Evolutionary conservation across 164 flowering plant genomes (phyloP).

Genomic region (Euptelea pleiosperma): DNA sequence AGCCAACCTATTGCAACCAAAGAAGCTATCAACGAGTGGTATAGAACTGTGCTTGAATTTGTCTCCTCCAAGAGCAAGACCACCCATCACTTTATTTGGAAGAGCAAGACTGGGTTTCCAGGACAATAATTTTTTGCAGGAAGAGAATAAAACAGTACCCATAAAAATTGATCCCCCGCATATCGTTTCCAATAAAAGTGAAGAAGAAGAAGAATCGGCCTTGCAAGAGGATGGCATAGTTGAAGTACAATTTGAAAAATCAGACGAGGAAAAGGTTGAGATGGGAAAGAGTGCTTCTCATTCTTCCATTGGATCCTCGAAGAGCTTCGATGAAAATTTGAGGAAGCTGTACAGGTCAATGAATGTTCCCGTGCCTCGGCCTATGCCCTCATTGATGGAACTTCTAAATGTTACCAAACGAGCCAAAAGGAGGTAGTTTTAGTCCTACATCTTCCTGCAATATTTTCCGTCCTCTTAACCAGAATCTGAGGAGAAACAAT

Average conservation of each 20-base stretch:
- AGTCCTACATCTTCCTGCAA: background rate
- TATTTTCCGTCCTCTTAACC: background rate
- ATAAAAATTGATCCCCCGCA: background rate
- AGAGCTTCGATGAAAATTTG: slow-evolving; percentile 35
- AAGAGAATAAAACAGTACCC: slow-evolving; percentile 14
- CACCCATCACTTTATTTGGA: slow-evolving; percentile 70
- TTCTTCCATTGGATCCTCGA: slow-evolving; percentile 29
- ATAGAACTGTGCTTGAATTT: slow-evolving; percentile 24
- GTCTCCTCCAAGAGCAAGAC: slow-evolving; percentile 44
- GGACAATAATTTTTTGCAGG: slow-evolving; percentile 19
- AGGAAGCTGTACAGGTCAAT: slow-evolving; percentile 69
- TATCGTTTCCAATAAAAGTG: background rate
- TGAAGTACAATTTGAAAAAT: slow-evolving; percentile 15
- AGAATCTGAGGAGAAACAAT: too few relatives aligned
- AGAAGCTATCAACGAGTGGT: slow-evolving; percentile 11
- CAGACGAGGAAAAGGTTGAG: slow-evolving; percentile 15
- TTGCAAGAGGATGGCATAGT: slow-evolving; percentile 12
- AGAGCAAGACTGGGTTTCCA: slow-evolving; percentile 56
- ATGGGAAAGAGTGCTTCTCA: slow-evolving; percentile 10
- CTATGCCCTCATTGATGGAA: slow-evolving; percentile 72
- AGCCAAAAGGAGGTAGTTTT: slow-evolving; percentile 25
- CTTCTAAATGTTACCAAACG: slow-evolving; percentile 52
- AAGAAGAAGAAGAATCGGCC: slow-evolving; percentile 11
- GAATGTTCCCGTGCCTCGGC: slow-evolving; percentile 77
- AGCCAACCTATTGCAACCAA: slow-evolving; percentile 18